Conservation (phyloP, 345 rosid species). For the Eucalyptus melliodora region DNA sequence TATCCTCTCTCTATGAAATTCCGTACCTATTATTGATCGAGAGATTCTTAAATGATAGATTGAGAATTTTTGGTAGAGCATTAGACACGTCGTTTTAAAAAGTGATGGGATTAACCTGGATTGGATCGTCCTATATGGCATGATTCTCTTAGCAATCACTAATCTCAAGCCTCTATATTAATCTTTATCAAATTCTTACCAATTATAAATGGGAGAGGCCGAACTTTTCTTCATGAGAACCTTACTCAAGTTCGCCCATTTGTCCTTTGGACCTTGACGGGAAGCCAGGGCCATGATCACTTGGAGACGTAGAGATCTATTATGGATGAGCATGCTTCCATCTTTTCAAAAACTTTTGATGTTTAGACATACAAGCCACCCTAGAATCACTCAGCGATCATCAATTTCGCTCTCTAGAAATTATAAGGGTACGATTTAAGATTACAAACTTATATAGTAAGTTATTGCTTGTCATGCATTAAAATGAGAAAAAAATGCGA, state of each 20-base stretch:
- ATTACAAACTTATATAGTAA: not conserved
- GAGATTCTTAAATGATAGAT: not conserved
- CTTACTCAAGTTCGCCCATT: not conserved
- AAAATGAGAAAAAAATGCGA: not conserved
- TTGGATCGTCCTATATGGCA: not conserved
- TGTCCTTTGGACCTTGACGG: not conserved
- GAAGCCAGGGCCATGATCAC: not conserved
- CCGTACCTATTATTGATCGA: not conserved
- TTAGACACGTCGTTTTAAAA: rapidly evolving
- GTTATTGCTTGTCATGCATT: not conserved
- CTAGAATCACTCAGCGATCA: not conserved
- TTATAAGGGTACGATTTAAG: not conserved
- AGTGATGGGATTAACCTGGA: not conserved
- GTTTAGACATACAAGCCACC: not conserved
- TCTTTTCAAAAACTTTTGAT: not conserved
- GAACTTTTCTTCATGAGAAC: not conserved
- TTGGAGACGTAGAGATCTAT: not conserved
- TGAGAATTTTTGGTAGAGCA: not conserved
- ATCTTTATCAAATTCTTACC: not conserved
- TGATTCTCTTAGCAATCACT: not conserved
- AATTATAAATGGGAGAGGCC: not conserved
- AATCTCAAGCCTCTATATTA: not conserved
- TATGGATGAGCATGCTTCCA: not conserved
- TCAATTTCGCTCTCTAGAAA: not conserved
- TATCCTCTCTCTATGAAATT: not conserved